phyloP scores from a whole-genome alignment of 441 rosid species.

The Cnidoscolus chayamansa region DNA sequence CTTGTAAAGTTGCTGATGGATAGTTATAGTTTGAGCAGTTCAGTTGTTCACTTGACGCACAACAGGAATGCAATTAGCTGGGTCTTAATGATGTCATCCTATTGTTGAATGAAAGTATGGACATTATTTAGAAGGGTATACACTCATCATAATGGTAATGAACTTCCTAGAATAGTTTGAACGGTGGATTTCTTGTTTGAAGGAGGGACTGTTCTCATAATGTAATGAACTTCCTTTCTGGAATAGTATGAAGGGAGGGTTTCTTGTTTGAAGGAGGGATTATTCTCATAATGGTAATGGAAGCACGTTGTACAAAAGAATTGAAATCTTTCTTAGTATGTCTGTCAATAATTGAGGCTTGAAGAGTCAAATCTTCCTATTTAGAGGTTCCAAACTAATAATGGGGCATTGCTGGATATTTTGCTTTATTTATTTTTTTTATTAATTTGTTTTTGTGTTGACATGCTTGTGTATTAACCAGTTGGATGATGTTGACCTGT shows the following conservation, averaged over 20 bases:
- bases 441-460: constrained; percentile 5
- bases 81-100: neutral
- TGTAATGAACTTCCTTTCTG: neutral
- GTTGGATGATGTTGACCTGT: constrained; percentile 60
- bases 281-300: neutral
- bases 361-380: neutral
- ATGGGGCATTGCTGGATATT: neutral
- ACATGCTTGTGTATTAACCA: constrained; percentile 28
- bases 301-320: neutral
- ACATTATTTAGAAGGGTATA: neutral
- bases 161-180: too few relatives aligned
- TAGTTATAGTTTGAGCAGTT: neutral
- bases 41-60: neutral
- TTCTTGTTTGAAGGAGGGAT: neutral
- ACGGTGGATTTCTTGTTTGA: too few relatives aligned
- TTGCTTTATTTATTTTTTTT: neutral
- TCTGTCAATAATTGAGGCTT: neutral
- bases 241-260: neutral
- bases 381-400: neutral
- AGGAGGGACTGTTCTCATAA: too few relatives aligned
- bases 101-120: neutral
- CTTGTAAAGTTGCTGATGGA: neutral
- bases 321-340: neutral
- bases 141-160: neutral
- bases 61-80: neutral